phyloP scores from a whole-genome alignment of 495 filamentous ascomycete species.

The Coniosporium apollinis region DNA sequence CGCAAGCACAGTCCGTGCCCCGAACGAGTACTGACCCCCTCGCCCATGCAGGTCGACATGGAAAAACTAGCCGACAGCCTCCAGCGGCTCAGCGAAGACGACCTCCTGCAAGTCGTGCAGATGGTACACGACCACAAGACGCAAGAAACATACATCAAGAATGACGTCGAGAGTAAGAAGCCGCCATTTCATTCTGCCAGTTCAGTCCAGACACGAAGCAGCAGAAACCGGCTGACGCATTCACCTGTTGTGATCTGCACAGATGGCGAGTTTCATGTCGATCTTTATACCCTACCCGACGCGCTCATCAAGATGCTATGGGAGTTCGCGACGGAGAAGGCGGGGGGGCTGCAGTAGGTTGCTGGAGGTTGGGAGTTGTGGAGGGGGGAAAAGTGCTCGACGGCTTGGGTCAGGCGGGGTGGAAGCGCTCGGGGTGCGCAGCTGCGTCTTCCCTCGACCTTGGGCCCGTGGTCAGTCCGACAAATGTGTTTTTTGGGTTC shows the following conservation, averaged over 20 bases:
- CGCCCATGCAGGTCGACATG: conserved; percentile 72
- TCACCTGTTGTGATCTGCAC: background rate
- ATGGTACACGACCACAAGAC: conserved; percentile 96
- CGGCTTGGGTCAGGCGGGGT: no score
- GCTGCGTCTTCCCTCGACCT: no score
- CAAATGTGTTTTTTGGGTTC: no score
- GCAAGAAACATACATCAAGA: conserved; percentile 84
- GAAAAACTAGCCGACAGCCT: conserved; percentile 93
- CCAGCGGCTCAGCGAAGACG: conserved; percentile 70
- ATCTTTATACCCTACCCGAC: conserved; percentile 89
- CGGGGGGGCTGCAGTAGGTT: no score
- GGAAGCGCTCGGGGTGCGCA: no score
- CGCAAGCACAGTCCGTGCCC: no score
- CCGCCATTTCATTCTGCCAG: background rate
- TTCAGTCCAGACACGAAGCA: no score
- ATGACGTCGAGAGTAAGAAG: conserved; percentile 78
- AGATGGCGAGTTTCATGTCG: conserved; percentile 98
- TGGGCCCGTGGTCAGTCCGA: no score
- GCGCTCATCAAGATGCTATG: conserved; percentile 72
- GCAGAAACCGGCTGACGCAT: no score
- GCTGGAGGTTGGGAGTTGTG: no score
- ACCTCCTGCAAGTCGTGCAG: conserved; percentile 85
- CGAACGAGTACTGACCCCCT: no score
- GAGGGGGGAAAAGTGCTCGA: no score
- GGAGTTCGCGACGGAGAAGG: conserved; percentile 46